Conservation (phyloP, 352 stramenopile species). For the Phytopythium litorale region DNA sequence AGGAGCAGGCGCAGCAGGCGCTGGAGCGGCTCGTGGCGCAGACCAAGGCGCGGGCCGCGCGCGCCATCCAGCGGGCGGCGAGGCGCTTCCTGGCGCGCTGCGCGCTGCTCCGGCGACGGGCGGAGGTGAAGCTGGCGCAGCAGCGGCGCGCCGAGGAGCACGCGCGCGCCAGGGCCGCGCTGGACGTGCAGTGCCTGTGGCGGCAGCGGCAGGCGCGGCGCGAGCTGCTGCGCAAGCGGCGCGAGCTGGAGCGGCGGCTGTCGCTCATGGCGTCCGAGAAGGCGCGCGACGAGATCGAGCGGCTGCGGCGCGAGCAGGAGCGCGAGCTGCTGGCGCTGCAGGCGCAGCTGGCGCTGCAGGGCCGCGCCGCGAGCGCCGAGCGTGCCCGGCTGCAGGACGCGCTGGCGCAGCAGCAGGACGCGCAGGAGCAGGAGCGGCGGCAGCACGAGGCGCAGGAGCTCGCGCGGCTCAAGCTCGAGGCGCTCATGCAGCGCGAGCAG, state of each 20-base stretch:
- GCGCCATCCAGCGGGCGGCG: slow-evolving; percentile 66
- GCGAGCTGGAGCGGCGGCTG: slow-evolving; percentile 73
- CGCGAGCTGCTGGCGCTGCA: slow-evolving; percentile 61
- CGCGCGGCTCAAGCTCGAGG: slow-evolving; percentile 43
- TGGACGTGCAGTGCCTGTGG: slow-evolving; percentile 68
- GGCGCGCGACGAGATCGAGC: slow-evolving; percentile 75
- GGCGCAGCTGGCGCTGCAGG: slow-evolving; percentile 58
- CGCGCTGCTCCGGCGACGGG: slow-evolving; percentile 24
- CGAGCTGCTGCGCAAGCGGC: slow-evolving; percentile 36
- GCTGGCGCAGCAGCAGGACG: slow-evolving; percentile 36
- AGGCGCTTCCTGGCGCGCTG: slow-evolving; percentile 49
- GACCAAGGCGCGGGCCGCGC: slow-evolving; percentile 52
- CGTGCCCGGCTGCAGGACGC: slow-evolving; percentile 36
- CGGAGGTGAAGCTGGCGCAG: slow-evolving; percentile 25
- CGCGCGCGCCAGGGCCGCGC: slow-evolving; percentile 36
- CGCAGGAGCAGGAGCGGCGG: slow-evolving; percentile 33
- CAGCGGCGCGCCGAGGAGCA: slow-evolving; percentile 16
- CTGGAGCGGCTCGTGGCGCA: slow-evolving; percentile 55
- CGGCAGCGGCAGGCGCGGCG: slow-evolving; percentile 36
- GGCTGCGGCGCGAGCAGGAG: slow-evolving; percentile 67
- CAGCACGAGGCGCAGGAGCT: slow-evolving; percentile 56
- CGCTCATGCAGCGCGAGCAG: slow-evolving; percentile 52
- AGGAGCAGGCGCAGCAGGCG: slow-evolving; percentile 39
- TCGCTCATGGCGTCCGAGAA: slow-evolving; percentile 82
- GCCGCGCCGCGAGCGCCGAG: slow-evolving; percentile 43